A percentile compares a stretch with the other conserved stretches of the same genome.
phyloP scores from a whole-genome alignment of 345 rosid species.

The Zanthoxylum bungeanum region DNA sequence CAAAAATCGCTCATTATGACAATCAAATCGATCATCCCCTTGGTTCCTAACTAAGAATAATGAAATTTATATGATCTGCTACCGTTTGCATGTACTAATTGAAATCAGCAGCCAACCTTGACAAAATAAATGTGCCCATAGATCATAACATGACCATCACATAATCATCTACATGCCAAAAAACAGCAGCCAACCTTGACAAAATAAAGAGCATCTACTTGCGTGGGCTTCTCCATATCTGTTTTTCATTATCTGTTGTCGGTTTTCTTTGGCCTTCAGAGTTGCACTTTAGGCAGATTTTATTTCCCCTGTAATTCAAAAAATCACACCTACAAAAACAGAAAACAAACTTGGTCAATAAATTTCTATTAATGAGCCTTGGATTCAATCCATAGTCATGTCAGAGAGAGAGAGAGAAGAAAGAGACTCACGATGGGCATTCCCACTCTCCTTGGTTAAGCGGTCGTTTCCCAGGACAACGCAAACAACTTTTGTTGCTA shows the following conservation, averaged over 20 bases:
- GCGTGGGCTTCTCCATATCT: constrained; percentile 32
- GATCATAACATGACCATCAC: background rate
- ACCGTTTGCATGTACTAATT: background rate
- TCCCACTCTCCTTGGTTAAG: constrained; percentile 89
- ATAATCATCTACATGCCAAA: background rate
- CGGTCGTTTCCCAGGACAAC: constrained; percentile 59
- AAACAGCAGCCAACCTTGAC: no score
- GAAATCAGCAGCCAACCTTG: background rate
- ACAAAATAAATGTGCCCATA: background rate
- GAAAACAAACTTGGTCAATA: constrained; percentile 6
- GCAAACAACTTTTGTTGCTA: constrained; percentile 62
- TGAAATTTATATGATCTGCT: background rate
- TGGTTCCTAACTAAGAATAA: no score
- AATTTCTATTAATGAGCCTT: background rate
- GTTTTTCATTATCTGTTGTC: constrained; percentile 25
- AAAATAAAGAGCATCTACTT: background rate
- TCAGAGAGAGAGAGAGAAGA: background rate
- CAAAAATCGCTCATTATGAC: background rate
- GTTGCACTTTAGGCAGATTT: constrained; percentile 57
- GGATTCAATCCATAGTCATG: background rate
- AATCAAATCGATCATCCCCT: background rate
- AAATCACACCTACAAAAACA: constrained; percentile 64
- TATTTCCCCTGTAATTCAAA: constrained; percentile 66
- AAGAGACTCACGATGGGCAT: constrained; percentile 73
- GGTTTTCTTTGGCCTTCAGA: constrained; percentile 34